Evolutionary conservation across 2,329 filamentous ascomycete species (phyloP).

Genomic region (Talaromyces rugulosus): DNA sequence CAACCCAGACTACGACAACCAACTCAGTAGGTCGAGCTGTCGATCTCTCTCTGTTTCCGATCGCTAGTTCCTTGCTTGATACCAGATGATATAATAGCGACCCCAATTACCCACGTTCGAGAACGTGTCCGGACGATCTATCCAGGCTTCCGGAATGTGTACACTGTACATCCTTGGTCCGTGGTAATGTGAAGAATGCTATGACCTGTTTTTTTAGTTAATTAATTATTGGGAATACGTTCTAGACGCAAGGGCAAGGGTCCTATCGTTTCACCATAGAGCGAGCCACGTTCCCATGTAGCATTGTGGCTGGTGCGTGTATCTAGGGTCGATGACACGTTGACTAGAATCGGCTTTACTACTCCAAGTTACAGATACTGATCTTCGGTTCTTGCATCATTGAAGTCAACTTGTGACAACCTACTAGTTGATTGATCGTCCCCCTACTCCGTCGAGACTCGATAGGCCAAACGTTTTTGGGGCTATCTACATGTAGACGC

Average conservation of each 20-base stretch:
- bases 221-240: neutral
- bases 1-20: neutral
- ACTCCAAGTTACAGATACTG: neutral
- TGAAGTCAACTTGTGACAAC: neutral
- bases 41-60: neutral
- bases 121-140: neutral
- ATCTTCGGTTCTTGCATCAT: neutral
- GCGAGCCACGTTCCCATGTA: neutral
- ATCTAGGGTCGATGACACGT: neutral
- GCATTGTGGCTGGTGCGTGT: neutral
- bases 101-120: too few species aligned
- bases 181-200: too few species aligned
- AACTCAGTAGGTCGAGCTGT: too few species aligned
- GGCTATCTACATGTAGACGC: too few species aligned
- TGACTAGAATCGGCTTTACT: neutral
- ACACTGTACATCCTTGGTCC: neutral
- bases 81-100: neutral
- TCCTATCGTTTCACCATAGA: neutral
- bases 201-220: neutral
- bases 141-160: neutral
- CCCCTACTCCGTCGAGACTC: too few species aligned
- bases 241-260: neutral
- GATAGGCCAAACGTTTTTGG: neutral
- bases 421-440: neutral
- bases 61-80: neutral